Evolutionary conservation across 345 rosid species (phyloP), one percentile per base, ranked within the genome.

Genomic region (Lepidium sativum): DNA sequence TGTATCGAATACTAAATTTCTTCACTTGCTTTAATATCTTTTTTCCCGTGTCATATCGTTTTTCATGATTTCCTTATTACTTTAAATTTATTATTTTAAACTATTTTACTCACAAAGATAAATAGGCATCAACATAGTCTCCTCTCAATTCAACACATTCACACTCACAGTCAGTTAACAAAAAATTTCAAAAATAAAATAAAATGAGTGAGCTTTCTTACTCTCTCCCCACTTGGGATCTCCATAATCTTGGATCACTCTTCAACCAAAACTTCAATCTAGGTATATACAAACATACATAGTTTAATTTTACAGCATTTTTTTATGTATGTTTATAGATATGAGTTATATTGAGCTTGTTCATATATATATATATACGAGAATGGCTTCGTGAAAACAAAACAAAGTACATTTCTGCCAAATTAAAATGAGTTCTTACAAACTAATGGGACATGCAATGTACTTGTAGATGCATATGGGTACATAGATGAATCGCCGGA

Each of bases 171-270:
- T 49, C 72, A 38, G 25, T 57, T 17, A 27, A 58, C 34, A 39
- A 16, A 33, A 18, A 32, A n/a, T 48, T 42, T 27, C 31, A 27
- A 27, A 27, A 27, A 27, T 14, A 35, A 32, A 8, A 32, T 38
- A 14, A 41, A 41, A 81, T 74, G 86, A 71, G 79, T 69, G 82
- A 79, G 75, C 80, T 80, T 76, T 76, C 69, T 72, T 53, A 84
- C 78, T 79, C 84, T 73, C 79, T 70, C 39, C 68, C 72, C 33
- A 73, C 80, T 82, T 86, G 96, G 95, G 96, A 86, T 86, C 87
- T 84, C 72, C 95, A 81, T 65, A 83, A 78, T 80, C 79, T 86
- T 71, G 95, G 84, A 66, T 72, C 77, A 80, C 74, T 86, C 83
- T 69, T 87, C 92, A 79, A 77, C 79, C 75, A 82, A 77, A 86